Conservation (phyloP, 192 early-diverging fungal species). For the Backusella macrospora region DNA sequence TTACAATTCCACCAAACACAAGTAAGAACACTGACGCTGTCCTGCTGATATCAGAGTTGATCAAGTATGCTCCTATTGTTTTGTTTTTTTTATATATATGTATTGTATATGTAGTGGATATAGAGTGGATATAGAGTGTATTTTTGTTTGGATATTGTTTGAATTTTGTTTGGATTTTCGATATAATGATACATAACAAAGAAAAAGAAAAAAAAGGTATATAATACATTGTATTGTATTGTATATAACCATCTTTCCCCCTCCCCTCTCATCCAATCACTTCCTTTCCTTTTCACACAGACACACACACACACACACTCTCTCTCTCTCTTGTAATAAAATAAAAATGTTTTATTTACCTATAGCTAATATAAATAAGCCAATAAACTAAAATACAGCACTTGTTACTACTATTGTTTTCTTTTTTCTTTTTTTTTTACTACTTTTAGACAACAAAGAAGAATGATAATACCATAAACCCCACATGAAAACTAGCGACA, state of each 20-base stretch:
- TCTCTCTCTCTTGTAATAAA: neutral
- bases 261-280: no score
- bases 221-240: no score
- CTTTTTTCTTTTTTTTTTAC: neutral
- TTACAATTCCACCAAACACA: slow-evolving; percentile 18
- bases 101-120: no score
- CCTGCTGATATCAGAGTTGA: slow-evolving; percentile 20
- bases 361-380: slow-evolving; percentile 11
- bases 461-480: slow-evolving; percentile 26
- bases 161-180: no score
- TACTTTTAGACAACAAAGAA: neutral
- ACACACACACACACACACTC: no score
- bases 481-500: slow-evolving; percentile 18
- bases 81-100: neutral
- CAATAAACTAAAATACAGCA: slow-evolving; percentile 20
- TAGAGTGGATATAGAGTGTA: no score
- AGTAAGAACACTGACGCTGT: slow-evolving; percentile 8
- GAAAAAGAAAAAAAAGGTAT: neutral
- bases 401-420: neutral
- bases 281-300: no score
- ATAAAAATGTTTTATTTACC: slow-evolving; percentile 8
- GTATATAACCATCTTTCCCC: no score
- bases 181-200: no score
- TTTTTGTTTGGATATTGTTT: no score
- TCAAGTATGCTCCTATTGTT: slow-evolving; percentile 26